These are phyloP conservation scores for Microdochium bolleyi DNA, from an alignment of 2,329 filamentous ascomycete species.

Conservation along the genomic window DNA sequence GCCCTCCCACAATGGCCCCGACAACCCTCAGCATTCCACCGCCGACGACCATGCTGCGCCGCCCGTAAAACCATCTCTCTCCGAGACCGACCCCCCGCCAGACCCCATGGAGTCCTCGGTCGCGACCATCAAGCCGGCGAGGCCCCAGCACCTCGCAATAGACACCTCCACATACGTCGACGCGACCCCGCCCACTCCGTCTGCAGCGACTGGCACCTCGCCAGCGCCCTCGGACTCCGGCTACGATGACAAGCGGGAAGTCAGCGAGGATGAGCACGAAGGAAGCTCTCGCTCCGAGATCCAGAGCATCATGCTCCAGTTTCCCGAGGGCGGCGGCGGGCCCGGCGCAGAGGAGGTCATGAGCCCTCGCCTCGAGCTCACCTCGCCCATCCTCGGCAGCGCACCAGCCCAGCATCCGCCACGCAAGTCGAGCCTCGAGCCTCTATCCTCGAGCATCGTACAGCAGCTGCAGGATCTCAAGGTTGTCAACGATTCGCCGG, in stretches of 20 bases:
- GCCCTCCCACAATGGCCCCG: background rate
- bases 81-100: background rate
- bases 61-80: background rate
- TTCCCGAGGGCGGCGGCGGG: conserved; percentile 65
- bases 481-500: conserved; percentile 29
- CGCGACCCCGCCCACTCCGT: conserved; percentile 48
- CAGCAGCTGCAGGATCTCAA: conserved; percentile 39
- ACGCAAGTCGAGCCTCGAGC: conserved; percentile 79
- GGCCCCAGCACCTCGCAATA: conserved; percentile 37
- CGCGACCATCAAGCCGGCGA: conserved; percentile 38
- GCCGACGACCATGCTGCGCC: background rate
- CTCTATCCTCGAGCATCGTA: conserved; percentile 43
- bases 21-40: background rate
- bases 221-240: conserved; percentile 46
- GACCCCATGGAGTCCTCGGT: conserved; percentile 33
- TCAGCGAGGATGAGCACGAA: conserved; percentile 58
- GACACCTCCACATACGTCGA: conserved; percentile 43
- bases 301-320: conserved; percentile 96
- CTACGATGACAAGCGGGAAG: conserved; percentile 48
- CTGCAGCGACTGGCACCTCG: conserved; percentile 31
- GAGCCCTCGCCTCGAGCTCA: conserved; percentile 78
- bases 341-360: conserved; percentile 78
- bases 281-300: conserved; percentile 76
- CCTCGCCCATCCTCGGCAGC: conserved; percentile 67
- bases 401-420: conserved; percentile 64